Base-by-base conservation (phyloP, 768 basidiomycete species). In the Boletus speciosus region DNA sequence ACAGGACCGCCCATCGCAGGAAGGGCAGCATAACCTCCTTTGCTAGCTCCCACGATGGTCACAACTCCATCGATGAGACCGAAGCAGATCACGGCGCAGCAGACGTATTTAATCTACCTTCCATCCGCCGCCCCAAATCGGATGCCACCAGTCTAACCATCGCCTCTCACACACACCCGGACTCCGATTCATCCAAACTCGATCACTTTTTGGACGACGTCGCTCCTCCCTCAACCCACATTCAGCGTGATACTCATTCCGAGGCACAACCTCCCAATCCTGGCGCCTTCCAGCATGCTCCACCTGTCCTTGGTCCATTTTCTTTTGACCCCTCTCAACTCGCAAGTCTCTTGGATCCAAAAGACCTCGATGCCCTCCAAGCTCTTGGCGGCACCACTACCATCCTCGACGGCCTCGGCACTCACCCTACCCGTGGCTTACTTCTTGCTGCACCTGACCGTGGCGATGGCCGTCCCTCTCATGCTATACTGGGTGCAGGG, bases 261-360 rank as follows among this genome's bases (percentile, higher is more conserved):
- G 60, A 66, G 15, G 52, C 61, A 38, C 66, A 55, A 12, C 63
- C 4, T 37, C 9, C 47, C 16, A 41, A 47, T 48, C 15, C 71
- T 8, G 69, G 71, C 27, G 55, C 70, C 29, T 54, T 62, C 7
- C 74, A 78, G 56, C 78, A 81, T 57, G 66, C 71, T 16, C 62
- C 56, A 5, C 72, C 75, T 37, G 80, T 94, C 66, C 81, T 86
- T 1, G 70, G 80, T 1, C 90, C 92, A 0, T 97, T 96, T 70
- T 67, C 65, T 11, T 85, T 85, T 64, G 84, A 83, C 52, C 91
- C 95, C 0, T 81, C 78, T 56, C 74, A 79, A 47, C 84, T 98
- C 15, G 95, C 95, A 1, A 81, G 83, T 55, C 80, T 97, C 49
- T 83, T 98, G 36, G 95, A 98, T 66, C 93, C 94, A 9, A 98